Evolutionary conservation across 345 rosid genomes (phyloP), one percentile per base, ranked within the genome.

Genomic region (Rhodomyrtus tomentosa): DNA sequence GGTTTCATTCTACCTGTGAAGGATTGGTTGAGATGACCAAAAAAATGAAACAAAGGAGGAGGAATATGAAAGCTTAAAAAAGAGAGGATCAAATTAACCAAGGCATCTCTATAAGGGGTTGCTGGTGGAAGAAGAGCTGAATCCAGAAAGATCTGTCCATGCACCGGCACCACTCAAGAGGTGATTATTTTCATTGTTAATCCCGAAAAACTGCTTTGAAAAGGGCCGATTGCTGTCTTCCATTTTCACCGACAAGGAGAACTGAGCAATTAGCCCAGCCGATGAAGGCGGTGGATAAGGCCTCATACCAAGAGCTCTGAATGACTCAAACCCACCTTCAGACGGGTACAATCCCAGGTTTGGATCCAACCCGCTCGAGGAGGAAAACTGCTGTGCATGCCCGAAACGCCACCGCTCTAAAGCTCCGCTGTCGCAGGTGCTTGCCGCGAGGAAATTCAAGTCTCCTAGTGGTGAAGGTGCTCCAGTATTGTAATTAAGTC

Each of bases 141-240:
- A 92, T 81, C 90, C 91, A 2, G 95, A 92, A 86, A 89, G 89
- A 92, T 91, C 94, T 4, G 90, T 91, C 96, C 94, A 92, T 38
- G 90, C 83, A 84, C 82, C 82, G 20, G 82, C 86, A 49, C 62
- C 18, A 51, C 82, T 80, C 62, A 91, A 90, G 84, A 87, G 91
- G 68, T 91, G 91, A 83, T 91, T 91, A 82, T 88, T 87, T 52
- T 90, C 92, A 38, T 82, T 88, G 73, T 79, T 87, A 62, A 85
- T 83, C 84, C 95, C 95, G 55, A 90, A 11, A 58, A 92, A 85
- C 83, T 92, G 96, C 87, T 93, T 92, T 27, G 93, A 89, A 84
- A 94, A 85, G 84, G 87, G 92, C 86, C 83, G 55, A 56, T 85
- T 90, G 59, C 59, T 87, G 22, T 88, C 95, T 86, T 94, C 96